These are phyloP conservation scores for Gaertneriomyces sp. DNA, from an alignment of 192 early-diverging fungal genomes.

Conservation along the genomic window DNA sequence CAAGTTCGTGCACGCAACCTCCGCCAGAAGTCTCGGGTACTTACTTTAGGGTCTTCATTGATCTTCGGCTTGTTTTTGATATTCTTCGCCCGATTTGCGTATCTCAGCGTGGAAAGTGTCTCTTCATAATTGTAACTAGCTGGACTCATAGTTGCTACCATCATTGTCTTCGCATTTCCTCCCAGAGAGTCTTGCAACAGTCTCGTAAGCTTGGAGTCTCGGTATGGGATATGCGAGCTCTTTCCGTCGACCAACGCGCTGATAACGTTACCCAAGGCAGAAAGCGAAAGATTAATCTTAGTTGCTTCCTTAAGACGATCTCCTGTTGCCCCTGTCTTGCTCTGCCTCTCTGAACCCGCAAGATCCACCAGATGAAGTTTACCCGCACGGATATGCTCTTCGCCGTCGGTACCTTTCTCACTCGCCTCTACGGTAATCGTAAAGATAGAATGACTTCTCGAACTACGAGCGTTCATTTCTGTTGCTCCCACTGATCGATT, in stretches of 20 bases:
- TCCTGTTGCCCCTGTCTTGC: constrained; percentile 60
- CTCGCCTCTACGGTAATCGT: constrained; percentile 62
- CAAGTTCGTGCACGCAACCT: background rate
- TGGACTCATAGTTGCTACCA: constrained; percentile 62
- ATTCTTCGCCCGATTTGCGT: constrained; percentile 63
- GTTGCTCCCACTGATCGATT: constrained; percentile 69
- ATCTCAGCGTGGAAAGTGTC: constrained; percentile 58
- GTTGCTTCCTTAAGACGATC: constrained; percentile 63
- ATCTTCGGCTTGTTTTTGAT: constrained; percentile 71
- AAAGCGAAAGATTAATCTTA: constrained; percentile 63
- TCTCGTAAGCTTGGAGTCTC: constrained; percentile 64
- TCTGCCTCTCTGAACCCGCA: constrained; percentile 59
- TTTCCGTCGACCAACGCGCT: constrained; percentile 63
- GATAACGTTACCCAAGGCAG: constrained; percentile 63
- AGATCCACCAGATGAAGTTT: constrained; percentile 65
- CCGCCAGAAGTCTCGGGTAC: background rate
- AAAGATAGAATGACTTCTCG: constrained; percentile 62
- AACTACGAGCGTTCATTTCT: constrained; percentile 80
- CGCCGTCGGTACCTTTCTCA: constrained; percentile 39
- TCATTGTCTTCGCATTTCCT: constrained; percentile 63
- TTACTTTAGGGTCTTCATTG: constrained; percentile 65
- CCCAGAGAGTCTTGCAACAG: constrained; percentile 64
- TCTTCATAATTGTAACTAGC: constrained; percentile 65
- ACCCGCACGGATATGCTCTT: constrained; percentile 57
- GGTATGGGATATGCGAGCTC: constrained; percentile 60